These are phyloP conservation scores for Wickerhamiella vanderwaltii DNA, from an alignment of 805 yeast species.

Conservation along the genomic window DNA sequence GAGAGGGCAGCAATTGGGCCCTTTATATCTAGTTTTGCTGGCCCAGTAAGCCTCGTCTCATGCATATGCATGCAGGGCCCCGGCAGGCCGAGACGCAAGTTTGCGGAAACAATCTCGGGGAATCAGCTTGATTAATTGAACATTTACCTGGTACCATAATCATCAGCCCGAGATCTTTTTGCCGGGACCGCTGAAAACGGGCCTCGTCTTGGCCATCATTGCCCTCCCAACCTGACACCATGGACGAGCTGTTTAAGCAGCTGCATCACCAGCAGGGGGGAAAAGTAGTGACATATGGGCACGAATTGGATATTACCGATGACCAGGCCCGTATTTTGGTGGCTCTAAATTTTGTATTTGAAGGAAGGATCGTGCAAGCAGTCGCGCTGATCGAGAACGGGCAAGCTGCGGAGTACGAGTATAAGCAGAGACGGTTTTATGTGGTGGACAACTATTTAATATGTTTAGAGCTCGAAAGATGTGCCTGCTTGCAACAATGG, in stretches of 20 bases:
- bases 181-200: no score
- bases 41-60: no score
- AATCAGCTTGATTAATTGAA: no score
- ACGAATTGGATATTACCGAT: slow-evolving; percentile 2
- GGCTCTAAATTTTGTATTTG: slow-evolving; percentile 5
- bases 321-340: slow-evolving; percentile 1
- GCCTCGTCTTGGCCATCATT: no score
- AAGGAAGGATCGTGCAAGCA: slow-evolving; percentile 6
- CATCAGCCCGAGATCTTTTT: no score
- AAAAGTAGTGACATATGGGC: slow-evolving; percentile 5
- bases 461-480: not conserved
- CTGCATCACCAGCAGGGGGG: not conserved
- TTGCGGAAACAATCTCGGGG: no score
- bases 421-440: not conserved
- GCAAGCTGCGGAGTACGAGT: not conserved
- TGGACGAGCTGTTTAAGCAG: not conserved
- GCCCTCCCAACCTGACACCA: no score
- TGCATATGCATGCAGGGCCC: no score
- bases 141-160: no score
- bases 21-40: no score
- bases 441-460: not conserved
- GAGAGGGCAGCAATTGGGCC: no score
- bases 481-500: not conserved
- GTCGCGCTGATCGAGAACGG: slow-evolving; percentile 4
- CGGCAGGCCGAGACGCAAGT: no score